These are phyloP conservation scores for Phytophthora melonis DNA, from an alignment of 352 stramenopile genomes.

Conservation along the genomic window DNA sequence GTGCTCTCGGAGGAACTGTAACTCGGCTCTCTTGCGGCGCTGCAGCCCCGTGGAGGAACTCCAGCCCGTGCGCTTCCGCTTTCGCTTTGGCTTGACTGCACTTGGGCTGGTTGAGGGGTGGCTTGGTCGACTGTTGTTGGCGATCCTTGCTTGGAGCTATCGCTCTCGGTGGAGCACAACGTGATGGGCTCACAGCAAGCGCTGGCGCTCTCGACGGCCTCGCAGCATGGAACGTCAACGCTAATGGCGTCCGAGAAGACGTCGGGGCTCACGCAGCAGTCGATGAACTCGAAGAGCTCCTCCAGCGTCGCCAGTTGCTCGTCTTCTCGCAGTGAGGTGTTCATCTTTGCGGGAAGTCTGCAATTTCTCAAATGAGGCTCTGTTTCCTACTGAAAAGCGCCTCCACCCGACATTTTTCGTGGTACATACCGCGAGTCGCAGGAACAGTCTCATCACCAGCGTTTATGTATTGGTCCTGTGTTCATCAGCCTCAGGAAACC, in stretches of 20 bases:
- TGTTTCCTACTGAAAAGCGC: background rate
- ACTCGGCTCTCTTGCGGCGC: slow-evolving; percentile 36
- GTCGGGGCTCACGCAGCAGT: slow-evolving; percentile 26
- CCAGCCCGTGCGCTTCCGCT: slow-evolving; percentile 29
- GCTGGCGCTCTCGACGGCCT: background rate
- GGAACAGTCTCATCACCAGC: background rate
- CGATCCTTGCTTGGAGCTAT: background rate
- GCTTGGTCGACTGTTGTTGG: slow-evolving; percentile 3
- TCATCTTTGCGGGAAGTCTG: slow-evolving; percentile 14
- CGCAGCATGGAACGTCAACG: background rate
- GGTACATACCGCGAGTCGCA: background rate
- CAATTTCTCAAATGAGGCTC: slow-evolving; percentile 14
- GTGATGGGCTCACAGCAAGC: slow-evolving; percentile 3
- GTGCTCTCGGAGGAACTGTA: slow-evolving; percentile 30
- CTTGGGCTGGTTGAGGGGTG: background rate
- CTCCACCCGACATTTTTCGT: no score
- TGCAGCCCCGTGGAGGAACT: slow-evolving; percentile 40
- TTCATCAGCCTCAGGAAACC: background rate
- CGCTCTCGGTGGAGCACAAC: background rate
- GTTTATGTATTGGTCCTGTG: slow-evolving; percentile 17
- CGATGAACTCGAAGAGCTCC: slow-evolving; percentile 42
- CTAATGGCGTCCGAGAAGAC: background rate
- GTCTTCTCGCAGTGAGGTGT: slow-evolving; percentile 8
- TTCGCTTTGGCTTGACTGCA: slow-evolving; percentile 23
- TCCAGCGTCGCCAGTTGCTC: slow-evolving; percentile 30